Evolutionary conservation across 106 monocot genomes (phyloP), one percentile per base, ranked within the genome.

Genomic region (Dioscorea alata): DNA sequence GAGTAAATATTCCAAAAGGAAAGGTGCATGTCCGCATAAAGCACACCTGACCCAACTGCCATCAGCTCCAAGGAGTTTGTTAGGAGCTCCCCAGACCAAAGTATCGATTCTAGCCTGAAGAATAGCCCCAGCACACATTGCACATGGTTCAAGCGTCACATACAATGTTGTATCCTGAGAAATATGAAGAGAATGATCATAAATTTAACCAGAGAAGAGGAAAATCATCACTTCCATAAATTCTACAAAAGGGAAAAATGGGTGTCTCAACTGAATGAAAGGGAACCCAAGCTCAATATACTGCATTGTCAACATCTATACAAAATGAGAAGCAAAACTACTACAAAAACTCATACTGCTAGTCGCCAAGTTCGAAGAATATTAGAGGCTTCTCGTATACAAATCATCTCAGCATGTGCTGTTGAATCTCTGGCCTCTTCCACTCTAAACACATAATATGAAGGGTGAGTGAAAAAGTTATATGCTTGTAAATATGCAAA

Each of bases 61-160:
- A 84, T 95, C 95, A 63, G 95, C 95, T 69, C 95, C 95, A 42
- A 95, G 53, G 31, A 95, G 91, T 80, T 83, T 86, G 81, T 95
- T 95, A 17, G 95, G 95, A 72, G 95, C 95, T 62, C 95, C 95
- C 95, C 95, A 95, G 4, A 95, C 95, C 19, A 95, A 85, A 31
- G 86, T 79, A 65, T 91, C 92, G 10, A 95, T 74, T 78, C 95
- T 86, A 62, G 95, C 85, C 73, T 95, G 95, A 56, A 95, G 84
- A 77, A 95, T 95, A 73, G 95, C 95, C 19, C 95, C 95, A 19
- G 95, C 95, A 70, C 95, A 95, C 95, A 95, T 95, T 13, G 95
- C 70, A 69, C 95, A 95, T 34, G 95, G 95, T 69, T 95, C 95
- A 19, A 95, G 88, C 2, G 95, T 95, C 72, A 95, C 95, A 66